Evolutionary conservation across 179 eudicot genomes (phyloP).

Genomic region (Beta lomatogona): DNA sequence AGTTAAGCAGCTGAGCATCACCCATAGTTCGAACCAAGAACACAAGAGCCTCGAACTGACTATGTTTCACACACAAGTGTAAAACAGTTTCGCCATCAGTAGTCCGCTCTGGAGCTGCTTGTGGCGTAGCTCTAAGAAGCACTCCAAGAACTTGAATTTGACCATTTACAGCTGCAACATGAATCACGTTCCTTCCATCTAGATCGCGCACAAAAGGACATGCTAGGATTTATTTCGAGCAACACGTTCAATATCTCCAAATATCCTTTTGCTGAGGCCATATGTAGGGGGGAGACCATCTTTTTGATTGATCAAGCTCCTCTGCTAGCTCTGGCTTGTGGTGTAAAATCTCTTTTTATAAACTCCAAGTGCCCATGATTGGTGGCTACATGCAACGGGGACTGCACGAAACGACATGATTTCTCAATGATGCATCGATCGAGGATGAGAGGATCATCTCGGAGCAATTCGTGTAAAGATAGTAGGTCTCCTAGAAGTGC

Average conservation of each 20-base stretch:
- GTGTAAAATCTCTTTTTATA: neutral
- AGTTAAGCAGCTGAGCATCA: conserved; percentile 42
- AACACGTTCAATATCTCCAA: too few species aligned
- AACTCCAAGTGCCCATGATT: conserved; percentile 23
- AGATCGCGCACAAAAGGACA: too few species aligned
- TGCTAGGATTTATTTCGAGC: too few species aligned
- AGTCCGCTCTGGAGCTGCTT: conserved; percentile 22
- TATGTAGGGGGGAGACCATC: too few species aligned
- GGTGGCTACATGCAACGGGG: conserved; percentile 25
- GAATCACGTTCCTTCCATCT: too few species aligned
- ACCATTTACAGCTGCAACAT: conserved; percentile 1
- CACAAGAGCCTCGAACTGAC: conserved; percentile 21
- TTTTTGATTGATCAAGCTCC: too few species aligned
- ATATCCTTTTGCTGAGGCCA: too few species aligned
- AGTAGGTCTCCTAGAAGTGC: conserved; percentile 14
- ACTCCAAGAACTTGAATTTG: neutral
- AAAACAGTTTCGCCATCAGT: conserved; percentile 32
- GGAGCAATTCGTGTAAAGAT: conserved; percentile 17
- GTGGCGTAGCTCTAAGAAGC: neutral
- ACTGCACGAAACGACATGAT: neutral
- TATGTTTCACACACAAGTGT: conserved; percentile 49
- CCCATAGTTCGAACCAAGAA: conserved; percentile 28
- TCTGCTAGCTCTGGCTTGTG: conserved; percentile 11
- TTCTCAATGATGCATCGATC: neutral
- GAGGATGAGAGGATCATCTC: conserved; percentile 15